Evolutionary conservation across 495 filamentous ascomycete genomes (phyloP).

Genomic region (Penicillium mononematosum): DNA sequence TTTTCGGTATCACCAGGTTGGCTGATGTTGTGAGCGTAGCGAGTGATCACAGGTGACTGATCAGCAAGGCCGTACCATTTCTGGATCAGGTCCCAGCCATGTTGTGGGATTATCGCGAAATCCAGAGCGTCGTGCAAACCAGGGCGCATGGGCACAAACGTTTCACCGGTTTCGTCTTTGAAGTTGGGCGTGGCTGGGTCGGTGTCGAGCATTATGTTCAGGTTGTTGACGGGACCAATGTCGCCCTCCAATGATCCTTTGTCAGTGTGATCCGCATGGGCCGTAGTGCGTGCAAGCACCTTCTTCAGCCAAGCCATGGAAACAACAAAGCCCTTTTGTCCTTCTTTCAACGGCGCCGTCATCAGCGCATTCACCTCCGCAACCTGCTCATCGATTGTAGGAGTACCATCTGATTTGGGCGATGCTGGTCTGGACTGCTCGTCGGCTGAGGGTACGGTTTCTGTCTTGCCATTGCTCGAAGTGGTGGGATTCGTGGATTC

Average conservation of each 20-base stretch:
- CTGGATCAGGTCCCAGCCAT: conserved; percentile 78
- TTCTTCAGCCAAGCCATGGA: conserved; percentile 75
- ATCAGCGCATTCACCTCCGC: conserved; percentile 60
- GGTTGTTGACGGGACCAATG: conserved; percentile 85
- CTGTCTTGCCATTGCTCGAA: conserved; percentile 32
- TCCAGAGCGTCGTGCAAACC: conserved; percentile 64
- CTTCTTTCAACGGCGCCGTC: conserved; percentile 56
- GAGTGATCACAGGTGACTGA: conserved; percentile 68
- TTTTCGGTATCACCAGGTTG: conserved; percentile 58
- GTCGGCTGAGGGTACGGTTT: conserved; percentile 19
- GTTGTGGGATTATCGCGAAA: conserved; percentile 72
- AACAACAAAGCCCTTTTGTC: conserved; percentile 73
- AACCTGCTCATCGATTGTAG: conserved; percentile 76
- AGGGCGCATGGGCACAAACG: conserved; percentile 74
- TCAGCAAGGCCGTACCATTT: conserved; percentile 76
- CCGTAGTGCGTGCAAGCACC: conserved; percentile 65
- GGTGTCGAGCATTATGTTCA: conserved; percentile 55
- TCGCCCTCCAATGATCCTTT: conserved; percentile 63
- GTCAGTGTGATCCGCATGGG: conserved; percentile 50
- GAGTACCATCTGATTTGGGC: conserved; percentile 28
- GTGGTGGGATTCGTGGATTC: conserved; percentile 29
- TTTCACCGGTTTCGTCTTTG: conserved; percentile 53
- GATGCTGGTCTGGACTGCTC: conserved; percentile 21
- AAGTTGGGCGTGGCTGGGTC: conserved; percentile 40
- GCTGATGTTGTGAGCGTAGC: conserved; percentile 74